Conservation (phyloP, 371 early-diverging fungal genomes). For the Lichtheimia hyalospora region DNA sequence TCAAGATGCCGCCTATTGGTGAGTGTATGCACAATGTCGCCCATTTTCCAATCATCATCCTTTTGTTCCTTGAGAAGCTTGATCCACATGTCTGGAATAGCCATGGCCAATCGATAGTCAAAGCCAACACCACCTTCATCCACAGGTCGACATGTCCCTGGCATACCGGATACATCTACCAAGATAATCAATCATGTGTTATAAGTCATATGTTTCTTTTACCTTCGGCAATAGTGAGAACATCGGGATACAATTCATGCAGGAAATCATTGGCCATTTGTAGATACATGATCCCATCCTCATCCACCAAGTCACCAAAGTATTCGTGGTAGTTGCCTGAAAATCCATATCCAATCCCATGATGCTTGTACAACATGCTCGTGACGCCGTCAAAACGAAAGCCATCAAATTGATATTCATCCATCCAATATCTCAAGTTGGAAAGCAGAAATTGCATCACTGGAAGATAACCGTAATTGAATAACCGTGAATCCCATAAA, state of each 20-base stretch:
- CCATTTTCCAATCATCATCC: constrained; percentile 96
- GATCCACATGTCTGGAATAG: constrained; percentile 99
- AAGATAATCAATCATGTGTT: constrained; percentile 1
- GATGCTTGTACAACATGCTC: constrained; percentile 93
- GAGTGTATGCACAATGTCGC: constrained; percentile 80
- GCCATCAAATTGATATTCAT: constrained; percentile 92
- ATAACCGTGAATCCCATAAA: constrained; percentile 92
- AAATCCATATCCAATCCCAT: constrained; percentile 93
- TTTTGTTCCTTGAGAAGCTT: constrained; percentile 86
- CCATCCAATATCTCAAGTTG: constrained; percentile 91
- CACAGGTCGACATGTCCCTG: constrained; percentile 90
- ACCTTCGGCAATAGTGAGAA: constrained; percentile 90
- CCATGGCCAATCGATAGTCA: constrained; percentile 96
- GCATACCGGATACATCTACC: constrained; percentile 96
- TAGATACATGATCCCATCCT: constrained; percentile 86
- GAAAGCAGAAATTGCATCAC: constrained; percentile 91
- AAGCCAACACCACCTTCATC: constrained; percentile 94
- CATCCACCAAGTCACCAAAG: constrained; percentile 83
- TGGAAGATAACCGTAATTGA: constrained; percentile 92
- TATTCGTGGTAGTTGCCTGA: constrained; percentile 93
- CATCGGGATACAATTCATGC: constrained; percentile 75
- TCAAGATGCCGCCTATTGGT: constrained; percentile 84
- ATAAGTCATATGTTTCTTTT: constrained; percentile 2
- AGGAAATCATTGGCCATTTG: constrained; percentile 90
- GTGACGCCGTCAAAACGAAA: constrained; percentile 98